phyloP scores from a whole-genome alignment of 495 filamentous ascomycete genomes.

The Lasiosphaeria miniovina region DNA sequence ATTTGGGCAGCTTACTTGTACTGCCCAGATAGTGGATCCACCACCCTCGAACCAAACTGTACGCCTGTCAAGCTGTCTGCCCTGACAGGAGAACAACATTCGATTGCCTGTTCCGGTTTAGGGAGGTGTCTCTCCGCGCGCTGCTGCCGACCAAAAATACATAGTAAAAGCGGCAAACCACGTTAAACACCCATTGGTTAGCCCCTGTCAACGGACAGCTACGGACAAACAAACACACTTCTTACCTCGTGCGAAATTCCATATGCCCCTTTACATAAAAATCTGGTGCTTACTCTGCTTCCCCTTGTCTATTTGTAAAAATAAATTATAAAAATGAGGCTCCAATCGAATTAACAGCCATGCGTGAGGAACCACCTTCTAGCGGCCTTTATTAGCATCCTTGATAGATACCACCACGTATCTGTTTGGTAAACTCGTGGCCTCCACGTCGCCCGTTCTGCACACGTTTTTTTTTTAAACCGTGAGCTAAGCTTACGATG shows the following conservation, averaged over 20 bases:
- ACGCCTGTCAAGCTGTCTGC: no score
- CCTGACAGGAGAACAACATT: no score
- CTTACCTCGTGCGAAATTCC: no score
- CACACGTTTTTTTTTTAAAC: conserved; percentile 59
- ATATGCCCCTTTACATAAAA: not conserved
- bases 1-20: no score
- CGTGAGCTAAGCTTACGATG: conserved; percentile 55
- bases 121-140: not conserved
- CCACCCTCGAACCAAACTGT: no score
- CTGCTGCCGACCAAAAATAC: not conserved
- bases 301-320: not conserved
- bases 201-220: not conserved
- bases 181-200: not conserved
- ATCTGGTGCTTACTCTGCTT: not conserved
- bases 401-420: conserved; percentile 46
- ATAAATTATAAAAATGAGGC: not conserved
- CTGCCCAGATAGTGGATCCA: no score
- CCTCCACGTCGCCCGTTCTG: conserved; percentile 69
- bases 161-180: not conserved
- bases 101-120: no score
- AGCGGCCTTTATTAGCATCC: conserved; percentile 27
- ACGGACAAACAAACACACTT: not conserved
- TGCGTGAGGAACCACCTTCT: conserved; percentile 8
- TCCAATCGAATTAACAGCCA: not conserved
- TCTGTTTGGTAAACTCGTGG: conserved; percentile 55